Evolutionary conservation across 2,329 filamentous ascomycete species (phyloP), one percentile per base, ranked within the genome.

Genomic region (Paecilomyces variotii): DNA sequence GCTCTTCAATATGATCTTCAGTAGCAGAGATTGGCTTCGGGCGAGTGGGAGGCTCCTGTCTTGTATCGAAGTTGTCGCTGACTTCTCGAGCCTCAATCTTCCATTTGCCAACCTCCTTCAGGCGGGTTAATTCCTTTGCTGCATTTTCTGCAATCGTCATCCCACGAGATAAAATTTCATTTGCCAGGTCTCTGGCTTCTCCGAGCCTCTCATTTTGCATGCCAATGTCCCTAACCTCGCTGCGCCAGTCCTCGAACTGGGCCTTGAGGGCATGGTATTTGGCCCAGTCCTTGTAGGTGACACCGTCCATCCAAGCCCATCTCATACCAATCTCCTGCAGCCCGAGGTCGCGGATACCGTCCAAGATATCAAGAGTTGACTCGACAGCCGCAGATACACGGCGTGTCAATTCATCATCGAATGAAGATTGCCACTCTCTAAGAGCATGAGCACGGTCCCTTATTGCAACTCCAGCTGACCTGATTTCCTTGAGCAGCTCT

Each of bases 241-340:
- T 81, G 57, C 90, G 88, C 91, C 93, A 97, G 67, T 90, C 85
- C 54, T 88, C 87, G 56, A 97, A 89, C 11, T 89, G 87, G 57
- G 83, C 84, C 77, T 90, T 95, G 59, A 99, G 80, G 60, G 89
- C 85, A 72, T 97, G 91, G 70, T 96, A 99, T 72, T 93, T 94
- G 60, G 88, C 85, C 94, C 94, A 99, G 72, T 99, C 91, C 73
- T 95, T 92, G 80, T 99, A 97, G 1, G 93, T 96, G 61, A 99
- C 84, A 32, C 91, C 91, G 59, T 97, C 91, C 77, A 91, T 94
- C 87, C 90, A 96, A 11, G 93, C 91, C 92, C 94, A 99, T 60
- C 78, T 82, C 86, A 95, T 93, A 58, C 92, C 92, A 57, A 97
- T 91, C 72, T 95, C 90, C 71, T 96, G 90, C 34, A 97, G 81